A percentile compares a stretch with the other conserved stretches of the same genome.
These are phyloP conservation scores for Leccinum boreale DNA, from an alignment of 768 basidiomycete species.

Conservation along the genomic window DNA sequence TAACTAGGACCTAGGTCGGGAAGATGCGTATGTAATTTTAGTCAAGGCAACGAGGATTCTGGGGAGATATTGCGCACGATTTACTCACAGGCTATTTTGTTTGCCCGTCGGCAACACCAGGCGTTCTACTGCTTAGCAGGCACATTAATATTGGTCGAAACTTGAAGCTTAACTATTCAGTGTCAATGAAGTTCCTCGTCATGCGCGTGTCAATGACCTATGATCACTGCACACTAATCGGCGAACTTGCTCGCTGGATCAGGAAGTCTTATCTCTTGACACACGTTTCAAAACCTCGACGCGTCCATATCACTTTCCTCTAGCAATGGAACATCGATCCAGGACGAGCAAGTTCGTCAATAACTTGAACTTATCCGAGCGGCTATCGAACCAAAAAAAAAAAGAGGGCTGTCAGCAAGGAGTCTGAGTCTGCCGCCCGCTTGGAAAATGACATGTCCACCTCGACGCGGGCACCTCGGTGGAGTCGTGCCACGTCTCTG, in stretches of 20 bases:
- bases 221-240: not conserved
- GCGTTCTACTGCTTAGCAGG: not conserved
- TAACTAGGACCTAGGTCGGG: not conserved
- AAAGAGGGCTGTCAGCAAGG: not conserved
- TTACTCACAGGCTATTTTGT: not conserved
- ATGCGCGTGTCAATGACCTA: not conserved
- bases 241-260: not conserved
- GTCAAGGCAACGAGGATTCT: not conserved
- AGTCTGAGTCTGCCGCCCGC: not conserved
- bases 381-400: no score
- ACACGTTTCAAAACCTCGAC: not conserved
- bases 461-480: not conserved
- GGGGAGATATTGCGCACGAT: not conserved
- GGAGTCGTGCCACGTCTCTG: not conserved
- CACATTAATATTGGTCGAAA: not conserved
- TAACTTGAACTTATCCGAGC: not conserved
- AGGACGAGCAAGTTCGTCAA: not conserved
- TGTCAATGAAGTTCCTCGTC: not conserved
- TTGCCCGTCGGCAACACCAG: not conserved
- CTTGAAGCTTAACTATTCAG: not conserved
- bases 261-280: not conserved
- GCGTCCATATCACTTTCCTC: not conserved
- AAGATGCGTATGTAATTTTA: not conserved
- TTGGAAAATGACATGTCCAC: not conserved
- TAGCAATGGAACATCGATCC: not conserved